Conservation (phyloP, 2,329 filamentous ascomycete species). For the Arthroderma uncinatum region DNA sequence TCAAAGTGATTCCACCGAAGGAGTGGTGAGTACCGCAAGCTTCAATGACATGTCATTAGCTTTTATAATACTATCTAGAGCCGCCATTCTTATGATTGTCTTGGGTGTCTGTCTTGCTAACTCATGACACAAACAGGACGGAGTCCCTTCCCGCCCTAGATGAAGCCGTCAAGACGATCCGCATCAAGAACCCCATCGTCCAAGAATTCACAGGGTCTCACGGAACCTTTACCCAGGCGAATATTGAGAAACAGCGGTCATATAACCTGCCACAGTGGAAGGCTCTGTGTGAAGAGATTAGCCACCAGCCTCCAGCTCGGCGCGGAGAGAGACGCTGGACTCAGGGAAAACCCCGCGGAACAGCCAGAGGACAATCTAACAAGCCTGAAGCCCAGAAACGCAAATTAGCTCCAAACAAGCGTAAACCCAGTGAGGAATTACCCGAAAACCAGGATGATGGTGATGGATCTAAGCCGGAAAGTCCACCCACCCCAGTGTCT, state of each 20-base stretch:
- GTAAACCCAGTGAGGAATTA: conserved; percentile 32
- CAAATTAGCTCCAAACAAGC: conserved; percentile 27
- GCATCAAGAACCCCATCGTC: conserved; percentile 92
- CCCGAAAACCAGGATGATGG: conserved; percentile 23
- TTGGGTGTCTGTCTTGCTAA: neutral
- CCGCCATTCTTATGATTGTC: conserved; percentile 1
- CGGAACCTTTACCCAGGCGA: conserved; percentile 92
- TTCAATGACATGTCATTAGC: neutral
- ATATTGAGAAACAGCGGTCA: conserved; percentile 87
- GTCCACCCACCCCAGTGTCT: conserved; percentile 45
- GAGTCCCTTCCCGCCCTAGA: conserved; percentile 66
- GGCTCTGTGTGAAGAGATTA: conserved; percentile 80
- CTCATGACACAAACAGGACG: conserved; percentile 36
- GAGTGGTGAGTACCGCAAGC: conserved; percentile 61
- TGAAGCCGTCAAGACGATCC: conserved; percentile 79
- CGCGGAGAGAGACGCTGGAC: conserved; percentile 52
- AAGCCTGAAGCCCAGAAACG: conserved; percentile 38
- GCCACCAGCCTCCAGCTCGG: conserved; percentile 86
- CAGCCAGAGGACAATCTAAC: conserved; percentile 24
- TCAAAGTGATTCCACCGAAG: conserved; percentile 85
- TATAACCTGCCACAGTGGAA: conserved; percentile 98
- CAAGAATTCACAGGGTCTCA: conserved; percentile 96
- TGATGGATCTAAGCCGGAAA: conserved; percentile 33
- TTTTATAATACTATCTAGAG: neutral
- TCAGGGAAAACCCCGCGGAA: conserved; percentile 37